Conservation (phyloP, 2,329 filamentous ascomycete genomes). For the Sarocladium kiliense region DNA sequence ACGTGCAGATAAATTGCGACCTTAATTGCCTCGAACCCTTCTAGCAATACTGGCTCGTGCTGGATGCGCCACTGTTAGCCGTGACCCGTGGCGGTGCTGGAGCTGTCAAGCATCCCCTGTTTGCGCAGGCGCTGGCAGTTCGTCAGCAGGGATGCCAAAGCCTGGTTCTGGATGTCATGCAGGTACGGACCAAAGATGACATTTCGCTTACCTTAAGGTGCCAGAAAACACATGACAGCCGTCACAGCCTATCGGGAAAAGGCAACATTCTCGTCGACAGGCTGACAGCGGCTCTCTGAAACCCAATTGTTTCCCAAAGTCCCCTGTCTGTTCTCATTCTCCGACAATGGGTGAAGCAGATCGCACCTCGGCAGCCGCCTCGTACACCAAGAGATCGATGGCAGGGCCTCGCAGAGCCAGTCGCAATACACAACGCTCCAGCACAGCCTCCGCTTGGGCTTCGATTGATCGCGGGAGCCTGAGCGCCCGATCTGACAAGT, state of each 20-base stretch:
- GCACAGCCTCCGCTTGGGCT: neutral
- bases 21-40: neutral
- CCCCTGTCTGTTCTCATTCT: neutral
- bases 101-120: neutral
- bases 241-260: too few relatives aligned
- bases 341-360: neutral
- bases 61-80: neutral
- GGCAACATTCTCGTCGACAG: neutral
- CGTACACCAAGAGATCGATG: neutral
- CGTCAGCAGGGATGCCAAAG: neutral
- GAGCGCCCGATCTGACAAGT: slow-evolving; percentile 3
- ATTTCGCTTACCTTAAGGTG: neutral
- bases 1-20: neutral
- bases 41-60: neutral
- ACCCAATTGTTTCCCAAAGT: neutral
- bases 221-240: too few relatives aligned
- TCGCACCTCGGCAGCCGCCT: neutral
- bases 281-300: slow-evolving; percentile 1
- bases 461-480: neutral
- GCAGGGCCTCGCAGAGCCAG: neutral
- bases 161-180: neutral
- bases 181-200: slow-evolving; percentile 1
- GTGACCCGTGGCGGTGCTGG: neutral
- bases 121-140: neutral
- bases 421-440: neutral